Percentiles rank a stretch among this genome's conserved stretches.
phyloP scores from a whole-genome alignment of 2,329 filamentous ascomycete genomes.

The Simplicillium sp. region DNA sequence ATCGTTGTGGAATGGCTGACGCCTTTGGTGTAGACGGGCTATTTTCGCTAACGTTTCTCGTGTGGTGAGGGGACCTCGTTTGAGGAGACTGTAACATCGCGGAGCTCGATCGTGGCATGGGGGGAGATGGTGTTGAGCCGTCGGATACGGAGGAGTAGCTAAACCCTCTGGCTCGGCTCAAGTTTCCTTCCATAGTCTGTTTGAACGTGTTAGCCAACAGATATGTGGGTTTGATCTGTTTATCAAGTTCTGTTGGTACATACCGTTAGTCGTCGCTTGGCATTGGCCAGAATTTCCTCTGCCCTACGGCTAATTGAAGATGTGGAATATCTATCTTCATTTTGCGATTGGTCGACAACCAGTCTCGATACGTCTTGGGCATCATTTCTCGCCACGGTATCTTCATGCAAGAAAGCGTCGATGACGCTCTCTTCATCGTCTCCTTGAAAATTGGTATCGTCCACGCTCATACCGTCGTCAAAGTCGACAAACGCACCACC shows the following conservation, averaged over 20 bases:
- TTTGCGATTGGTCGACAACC: slow-evolving; percentile 6
- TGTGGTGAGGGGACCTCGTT: slow-evolving; percentile 11
- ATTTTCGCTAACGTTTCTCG: slow-evolving; percentile 23
- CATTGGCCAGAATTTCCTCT: slow-evolving; percentile 85
- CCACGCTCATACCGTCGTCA: slow-evolving; percentile 52
- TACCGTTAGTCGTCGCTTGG: slow-evolving; percentile 81
- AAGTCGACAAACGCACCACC: slow-evolving; percentile 43
- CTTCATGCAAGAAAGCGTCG: slow-evolving; percentile 40
- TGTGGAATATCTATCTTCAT: slow-evolving; percentile 58
- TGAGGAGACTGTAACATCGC: slow-evolving; percentile 12
- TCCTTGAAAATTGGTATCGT: slow-evolving; percentile 56
- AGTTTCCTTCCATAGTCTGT: slow-evolving; percentile 88
- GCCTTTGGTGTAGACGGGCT: slow-evolving; percentile 10
- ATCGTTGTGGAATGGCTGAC: slow-evolving; percentile 38
- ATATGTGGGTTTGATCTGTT: not conserved
- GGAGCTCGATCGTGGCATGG: slow-evolving; percentile 22
- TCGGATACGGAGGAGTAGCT: slow-evolving; percentile 31
- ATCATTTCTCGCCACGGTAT: not conserved
- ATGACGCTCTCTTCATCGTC: slow-evolving; percentile 60
- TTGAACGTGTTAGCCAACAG: slow-evolving; percentile 4
- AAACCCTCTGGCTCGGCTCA: slow-evolving; percentile 68
- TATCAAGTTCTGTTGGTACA: slow-evolving; percentile 20
- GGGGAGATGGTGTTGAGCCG: slow-evolving; percentile 43
- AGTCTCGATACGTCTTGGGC: too few species aligned
- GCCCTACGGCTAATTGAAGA: slow-evolving; percentile 71